Evolutionary conservation across 2,329 filamentous ascomycete genomes (phyloP).

Genomic region (Chaetoscypha palmicola): DNA sequence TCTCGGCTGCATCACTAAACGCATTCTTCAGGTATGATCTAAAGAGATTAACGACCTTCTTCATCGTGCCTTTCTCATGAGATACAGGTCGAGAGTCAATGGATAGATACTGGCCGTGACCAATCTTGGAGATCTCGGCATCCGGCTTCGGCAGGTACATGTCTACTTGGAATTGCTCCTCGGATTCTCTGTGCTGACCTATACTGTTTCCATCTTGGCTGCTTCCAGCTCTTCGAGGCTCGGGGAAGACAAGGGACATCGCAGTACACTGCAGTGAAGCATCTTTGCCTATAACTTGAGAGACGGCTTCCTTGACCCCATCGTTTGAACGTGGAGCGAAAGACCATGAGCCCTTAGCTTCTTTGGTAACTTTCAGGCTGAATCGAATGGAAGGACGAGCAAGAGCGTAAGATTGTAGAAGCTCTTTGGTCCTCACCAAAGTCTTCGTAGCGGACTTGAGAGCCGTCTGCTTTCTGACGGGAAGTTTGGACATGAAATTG

Average conservation of each 20-base stretch:
- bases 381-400: slow-evolving; percentile 57
- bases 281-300: slow-evolving; percentile 55
- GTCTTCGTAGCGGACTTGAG: slow-evolving; percentile 52
- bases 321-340: slow-evolving; percentile 51
- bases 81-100: slow-evolving; percentile 62
- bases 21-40: slow-evolving; percentile 40
- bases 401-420: slow-evolving; percentile 59
- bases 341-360: slow-evolving; percentile 46
- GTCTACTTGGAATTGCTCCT: slow-evolving; percentile 40
- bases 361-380: slow-evolving; percentile 50
- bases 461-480: slow-evolving; percentile 54
- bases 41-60: slow-evolving; percentile 50
- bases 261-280: slow-evolving; percentile 49
- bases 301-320: slow-evolving; percentile 48
- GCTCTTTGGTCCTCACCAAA: slow-evolving; percentile 49
- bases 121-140: slow-evolving; percentile 38
- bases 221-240: slow-evolving; percentile 9
- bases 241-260: slow-evolving; percentile 17
- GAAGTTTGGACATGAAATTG: slow-evolving; percentile 52
- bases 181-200: not conserved
- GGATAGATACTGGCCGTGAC: slow-evolving; percentile 55
- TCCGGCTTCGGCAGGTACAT: slow-evolving; percentile 50
- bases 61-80: slow-evolving; percentile 46
- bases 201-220: not conserved
- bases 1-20: slow-evolving; percentile 20